Percentiles rank a stretch among this genome's conserved stretches.
Conservation (phyloP, 495 filamentous ascomycete species). For the Aspergillus conjunctus region DNA sequence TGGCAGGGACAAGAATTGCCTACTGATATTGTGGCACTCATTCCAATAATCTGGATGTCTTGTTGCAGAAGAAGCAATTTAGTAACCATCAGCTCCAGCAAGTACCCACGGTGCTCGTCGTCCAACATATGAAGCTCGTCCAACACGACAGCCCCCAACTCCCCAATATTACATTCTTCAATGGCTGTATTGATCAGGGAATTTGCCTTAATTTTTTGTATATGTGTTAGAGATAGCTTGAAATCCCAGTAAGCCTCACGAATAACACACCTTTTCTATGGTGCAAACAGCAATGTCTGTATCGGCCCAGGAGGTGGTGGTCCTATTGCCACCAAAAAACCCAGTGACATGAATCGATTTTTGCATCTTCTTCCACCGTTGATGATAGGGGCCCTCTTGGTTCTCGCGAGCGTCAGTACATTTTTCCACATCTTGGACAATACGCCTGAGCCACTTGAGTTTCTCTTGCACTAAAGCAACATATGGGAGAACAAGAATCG, state of each 20-base stretch:
- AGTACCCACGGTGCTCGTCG: slow-evolving; percentile 77
- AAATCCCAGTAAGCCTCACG: not conserved
- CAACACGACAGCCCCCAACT: slow-evolving; percentile 69
- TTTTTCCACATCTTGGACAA: slow-evolving; percentile 65
- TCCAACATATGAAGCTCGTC: slow-evolving; percentile 85
- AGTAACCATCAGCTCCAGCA: slow-evolving; percentile 78
- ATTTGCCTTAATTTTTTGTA: slow-evolving; percentile 59
- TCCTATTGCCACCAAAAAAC: slow-evolving; percentile 73
- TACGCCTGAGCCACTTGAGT: slow-evolving; percentile 70
- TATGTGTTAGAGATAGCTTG: not conserved
- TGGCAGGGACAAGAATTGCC: slow-evolving; percentile 19
- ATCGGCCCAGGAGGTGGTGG: slow-evolving; percentile 67
- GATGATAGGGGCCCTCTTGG: slow-evolving; percentile 27
- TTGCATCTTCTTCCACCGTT: slow-evolving; percentile 38
- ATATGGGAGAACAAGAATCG: slow-evolving; percentile 78
- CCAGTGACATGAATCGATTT: slow-evolving; percentile 64
- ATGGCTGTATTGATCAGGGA: slow-evolving; percentile 75
- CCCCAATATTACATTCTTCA: slow-evolving; percentile 67
- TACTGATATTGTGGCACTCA: slow-evolving; percentile 81
- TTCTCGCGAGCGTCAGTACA: slow-evolving; percentile 33
- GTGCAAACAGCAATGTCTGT: slow-evolving; percentile 82
- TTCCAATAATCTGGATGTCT: slow-evolving; percentile 73
- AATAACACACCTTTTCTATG: slow-evolving; percentile 70
- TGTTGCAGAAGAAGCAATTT: slow-evolving; percentile 72
- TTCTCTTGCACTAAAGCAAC: slow-evolving; percentile 85